Evolutionary conservation across 2,329 filamentous ascomycete species (phyloP).

Genomic region (Nemania bipapillata): DNA sequence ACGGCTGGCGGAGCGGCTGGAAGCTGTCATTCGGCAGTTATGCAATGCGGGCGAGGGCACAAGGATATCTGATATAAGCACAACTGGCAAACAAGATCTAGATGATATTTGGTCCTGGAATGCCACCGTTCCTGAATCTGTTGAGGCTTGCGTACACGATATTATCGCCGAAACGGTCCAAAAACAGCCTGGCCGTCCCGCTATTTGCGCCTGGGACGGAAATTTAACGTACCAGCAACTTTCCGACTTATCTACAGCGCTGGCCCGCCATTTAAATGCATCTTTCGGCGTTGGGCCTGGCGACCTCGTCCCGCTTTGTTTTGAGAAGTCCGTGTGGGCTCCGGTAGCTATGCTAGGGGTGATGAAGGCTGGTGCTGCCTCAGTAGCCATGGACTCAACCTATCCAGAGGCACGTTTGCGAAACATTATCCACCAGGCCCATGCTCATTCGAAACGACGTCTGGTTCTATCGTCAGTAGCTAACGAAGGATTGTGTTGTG

Average conservation of each 20-base stretch:
- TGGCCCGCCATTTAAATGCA: conserved; percentile 2
- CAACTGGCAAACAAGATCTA: not conserved
- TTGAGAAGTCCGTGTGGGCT: conserved; percentile 16
- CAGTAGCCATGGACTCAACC: not conserved
- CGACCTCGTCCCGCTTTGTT: conserved; percentile 1
- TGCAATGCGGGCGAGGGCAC: not conserved
- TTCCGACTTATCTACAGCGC: not conserved
- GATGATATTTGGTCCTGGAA: conserved; percentile 7
- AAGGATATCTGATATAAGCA: conserved; percentile 2
- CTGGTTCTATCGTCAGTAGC: conserved; percentile 5
- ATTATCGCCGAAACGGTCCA: conserved; percentile 2
- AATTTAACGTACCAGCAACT: conserved; percentile 7
- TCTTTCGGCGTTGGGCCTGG: not conserved
- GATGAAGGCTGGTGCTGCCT: conserved; percentile 20
- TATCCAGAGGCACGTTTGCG: not conserved
- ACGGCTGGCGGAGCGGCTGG: conserved; percentile 2
- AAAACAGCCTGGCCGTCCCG: not conserved
- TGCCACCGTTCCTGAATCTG: not conserved
- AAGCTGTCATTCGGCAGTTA: conserved; percentile 2
- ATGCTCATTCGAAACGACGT: conserved; percentile 1
- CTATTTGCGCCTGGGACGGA: conserved; percentile 19
- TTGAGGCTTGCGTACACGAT: conserved; percentile 8
- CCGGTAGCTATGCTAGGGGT: conserved; percentile 4
- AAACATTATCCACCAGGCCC: conserved; percentile 1
- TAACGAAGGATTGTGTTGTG: conserved; percentile 2